These are phyloP conservation scores for Linnemannia elongata DNA, from an alignment of 192 early-diverging fungal species.

Conservation along the genomic window DNA sequence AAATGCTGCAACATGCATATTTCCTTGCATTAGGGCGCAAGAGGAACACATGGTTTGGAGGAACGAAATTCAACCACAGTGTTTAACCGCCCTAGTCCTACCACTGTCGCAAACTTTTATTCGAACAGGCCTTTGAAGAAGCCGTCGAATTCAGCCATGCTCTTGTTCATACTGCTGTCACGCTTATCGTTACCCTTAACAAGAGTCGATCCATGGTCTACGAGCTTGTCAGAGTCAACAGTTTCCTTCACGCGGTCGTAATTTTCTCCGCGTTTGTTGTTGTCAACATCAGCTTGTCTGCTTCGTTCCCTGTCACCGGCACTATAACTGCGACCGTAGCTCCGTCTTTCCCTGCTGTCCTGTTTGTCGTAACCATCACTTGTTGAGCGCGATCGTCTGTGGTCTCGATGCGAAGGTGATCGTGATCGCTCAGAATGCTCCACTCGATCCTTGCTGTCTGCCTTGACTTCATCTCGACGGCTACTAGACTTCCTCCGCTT, in stretches of 20 bases:
- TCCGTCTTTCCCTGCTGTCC: neutral
- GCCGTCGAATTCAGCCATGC: neutral
- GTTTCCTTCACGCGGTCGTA: neutral
- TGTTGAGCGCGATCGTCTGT: neutral
- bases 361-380: neutral
- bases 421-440: neutral
- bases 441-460: neutral
- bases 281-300: neutral
- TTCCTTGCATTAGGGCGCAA: neutral
- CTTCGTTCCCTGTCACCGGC: neutral
- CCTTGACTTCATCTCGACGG: neutral
- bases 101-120: neutral
- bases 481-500: neutral
- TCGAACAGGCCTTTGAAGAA: constrained; percentile 23
- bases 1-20: neutral
- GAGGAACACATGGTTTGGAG: neutral
- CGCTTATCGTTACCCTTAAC: neutral
- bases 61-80: neutral
- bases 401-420: neutral
- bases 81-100: neutral
- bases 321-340: neutral
- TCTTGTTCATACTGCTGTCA: neutral
- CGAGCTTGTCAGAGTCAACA: neutral
- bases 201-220: neutral
- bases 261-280: neutral